Base-by-base conservation (phyloP, 768 basidiomycete species). In the Mrakia blollopis region DNA sequence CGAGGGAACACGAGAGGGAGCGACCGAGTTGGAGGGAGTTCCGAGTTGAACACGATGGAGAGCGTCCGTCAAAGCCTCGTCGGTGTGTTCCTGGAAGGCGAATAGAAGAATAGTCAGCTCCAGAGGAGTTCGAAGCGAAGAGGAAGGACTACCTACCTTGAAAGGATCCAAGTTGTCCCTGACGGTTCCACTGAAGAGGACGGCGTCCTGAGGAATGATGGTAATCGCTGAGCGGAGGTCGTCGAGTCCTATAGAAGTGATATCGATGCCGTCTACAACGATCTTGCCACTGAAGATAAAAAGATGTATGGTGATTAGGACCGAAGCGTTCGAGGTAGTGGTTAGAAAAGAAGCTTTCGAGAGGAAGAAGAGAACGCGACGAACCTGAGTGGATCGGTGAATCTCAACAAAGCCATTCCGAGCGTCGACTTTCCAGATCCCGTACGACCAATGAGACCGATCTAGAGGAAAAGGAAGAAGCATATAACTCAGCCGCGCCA, bases 211-310 rank as follows among this genome's bases (percentile, higher is more conserved):
- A 7, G 85, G 85, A 54, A 86, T 85, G 77, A 85, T 84, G 0
- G 85, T 85, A 70, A 84, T 82, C 14, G 79, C 74, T 0, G 91
- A 90, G n/a, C 91, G 87, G 78, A 95, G 81, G 81, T 94, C 93
- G 80, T 93, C 89, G 25, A 94, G 84, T 18, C 93, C 93, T 75
- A 97, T 94, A 5, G 85, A 89, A 0, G 90, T 90, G 72, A 94
- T 92, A 81, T 95, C 93, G 76, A 95, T 90, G 7, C 93, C 94
- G 78, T 94, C 94, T 28, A 96, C 89, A 65, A 91, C 41, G 71
- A 97, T 93, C 32, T 86, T 87, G 0, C 94, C 94, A 23, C 85
- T 85, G 3, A 86, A 84, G 37, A 5, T 4, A 21, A 50, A 21
- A n/a, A 62, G 25, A 32, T n/a, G n/a, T n/a, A n/a, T n/a, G n/a